Evolutionary conservation across 108 stramenopile species (phyloP).

Genomic region (Cyclotella baltica): DNA sequence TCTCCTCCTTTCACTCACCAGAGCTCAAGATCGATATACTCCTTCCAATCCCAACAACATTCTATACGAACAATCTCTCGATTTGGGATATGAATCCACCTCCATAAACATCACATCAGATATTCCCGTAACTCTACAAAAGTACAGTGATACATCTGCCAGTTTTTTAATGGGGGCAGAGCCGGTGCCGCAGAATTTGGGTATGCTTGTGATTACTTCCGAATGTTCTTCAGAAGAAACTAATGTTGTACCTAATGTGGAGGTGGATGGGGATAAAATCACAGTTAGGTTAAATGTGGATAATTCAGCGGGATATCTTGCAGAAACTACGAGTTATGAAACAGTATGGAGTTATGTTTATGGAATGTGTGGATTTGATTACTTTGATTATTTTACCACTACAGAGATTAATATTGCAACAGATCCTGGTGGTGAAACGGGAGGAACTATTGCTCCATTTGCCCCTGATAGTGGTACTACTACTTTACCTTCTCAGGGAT

Average conservation of each 20-base stretch:
- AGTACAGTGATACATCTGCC: slow-evolving; percentile 22
- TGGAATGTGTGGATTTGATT: slow-evolving; percentile 18
- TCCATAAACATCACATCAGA: slow-evolving; percentile 20
- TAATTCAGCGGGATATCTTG: slow-evolving; percentile 1
- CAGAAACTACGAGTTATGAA: slow-evolving; percentile 29
- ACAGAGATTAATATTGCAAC: background rate
- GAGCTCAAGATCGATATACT: background rate
- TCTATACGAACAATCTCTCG: slow-evolving; percentile 25
- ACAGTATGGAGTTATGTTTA: slow-evolving; percentile 36
- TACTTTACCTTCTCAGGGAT: no score
- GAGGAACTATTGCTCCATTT: no score
- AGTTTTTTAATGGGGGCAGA: slow-evolving; percentile 35
- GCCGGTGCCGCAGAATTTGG: slow-evolving; percentile 26
- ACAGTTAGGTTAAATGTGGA: slow-evolving; percentile 8
- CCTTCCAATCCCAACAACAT: slow-evolving; percentile 11
- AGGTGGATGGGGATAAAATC: slow-evolving; percentile 13
- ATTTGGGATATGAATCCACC: background rate
- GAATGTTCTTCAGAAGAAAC: slow-evolving; percentile 48
- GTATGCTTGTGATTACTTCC: slow-evolving; percentile 43
- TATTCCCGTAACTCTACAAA: slow-evolving; percentile 44
- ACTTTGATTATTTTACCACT: slow-evolving; percentile 1
- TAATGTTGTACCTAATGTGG: slow-evolving; percentile 17
- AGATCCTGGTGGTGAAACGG: no score
- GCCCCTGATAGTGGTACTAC: background rate
- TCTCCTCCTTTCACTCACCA: background rate